phyloP scores from a whole-genome alignment of 1,284 basidiomycete species.

The Thelephora terrestris region DNA sequence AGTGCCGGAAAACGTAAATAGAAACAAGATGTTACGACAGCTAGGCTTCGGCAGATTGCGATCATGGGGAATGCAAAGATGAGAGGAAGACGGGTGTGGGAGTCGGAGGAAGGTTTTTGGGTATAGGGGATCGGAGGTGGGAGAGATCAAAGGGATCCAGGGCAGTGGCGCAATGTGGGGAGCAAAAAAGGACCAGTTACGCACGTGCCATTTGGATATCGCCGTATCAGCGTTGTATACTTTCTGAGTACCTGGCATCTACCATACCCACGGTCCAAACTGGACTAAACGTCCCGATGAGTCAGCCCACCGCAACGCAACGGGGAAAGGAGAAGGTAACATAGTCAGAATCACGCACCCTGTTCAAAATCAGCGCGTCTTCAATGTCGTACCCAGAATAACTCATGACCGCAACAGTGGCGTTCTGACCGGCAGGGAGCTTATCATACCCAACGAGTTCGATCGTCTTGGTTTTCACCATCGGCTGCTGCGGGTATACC shows the following conservation, averaged over 20 bases:
- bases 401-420: conserved; percentile 98
- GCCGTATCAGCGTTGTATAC: conserved; percentile 87
- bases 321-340: background rate
- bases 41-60: background rate
- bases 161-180: background rate
- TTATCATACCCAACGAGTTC: conserved; percentile 96
- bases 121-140: background rate
- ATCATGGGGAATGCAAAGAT: conserved; percentile 1
- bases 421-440: conserved; percentile 96
- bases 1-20: background rate
- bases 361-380: conserved; percentile 96
- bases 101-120: background rate
- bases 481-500: conserved; percentile 98
- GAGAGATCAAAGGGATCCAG: background rate
- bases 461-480: conserved; percentile 99
- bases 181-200: conserved; percentile 25
- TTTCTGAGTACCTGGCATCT: conserved; percentile 97
- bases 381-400: conserved; percentile 99
- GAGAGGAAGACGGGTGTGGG: conserved; percentile 4
- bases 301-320: background rate
- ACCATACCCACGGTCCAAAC: conserved; percentile 94
- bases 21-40: too few species aligned
- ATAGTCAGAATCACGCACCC: conserved; percentile 33
- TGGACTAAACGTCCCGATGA: conserved; percentile 47
- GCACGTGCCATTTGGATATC: conserved; percentile 95